phyloP scores from a whole-genome alignment of 148 eudicot genomes.

The Amaranthus palmeri region DNA sequence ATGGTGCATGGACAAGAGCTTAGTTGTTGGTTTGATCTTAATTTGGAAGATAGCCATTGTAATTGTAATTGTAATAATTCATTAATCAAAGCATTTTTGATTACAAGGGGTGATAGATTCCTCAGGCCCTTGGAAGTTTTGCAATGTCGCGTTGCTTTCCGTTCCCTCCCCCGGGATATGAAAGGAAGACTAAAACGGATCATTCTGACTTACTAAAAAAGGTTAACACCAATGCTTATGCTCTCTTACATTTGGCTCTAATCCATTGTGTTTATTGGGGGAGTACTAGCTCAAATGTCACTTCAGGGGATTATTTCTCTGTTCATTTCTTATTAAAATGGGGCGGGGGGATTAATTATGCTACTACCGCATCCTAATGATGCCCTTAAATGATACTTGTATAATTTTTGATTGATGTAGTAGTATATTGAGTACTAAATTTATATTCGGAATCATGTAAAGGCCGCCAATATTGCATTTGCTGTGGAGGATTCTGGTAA shows the following conservation, averaged over 20 bases:
- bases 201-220: conserved; percentile 52
- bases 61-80: conserved; percentile 18
- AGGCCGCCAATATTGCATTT: background rate
- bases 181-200: conserved; percentile 55
- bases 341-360: too few species aligned
- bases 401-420: background rate
- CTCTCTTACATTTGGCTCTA: conserved; percentile 17
- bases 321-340: too few species aligned
- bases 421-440: background rate
- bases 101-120: conserved; percentile 27
- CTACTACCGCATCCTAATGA: too few species aligned
- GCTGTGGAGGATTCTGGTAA: background rate
- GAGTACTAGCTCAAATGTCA: too few species aligned
- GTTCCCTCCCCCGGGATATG: conserved; percentile 96
- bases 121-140: conserved; percentile 23
- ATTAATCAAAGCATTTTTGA: conserved; percentile 33
- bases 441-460: background rate
- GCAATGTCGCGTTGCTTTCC: conserved; percentile 99
- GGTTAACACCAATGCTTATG: conserved; percentile 47
- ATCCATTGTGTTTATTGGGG: conserved; percentile 5
- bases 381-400: background rate
- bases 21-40: conserved; percentile 55
- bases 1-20: conserved; percentile 76
- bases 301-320: too few species aligned
- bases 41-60: conserved; percentile 40